A percentile compares a stretch with the other conserved stretches of the same genome.
Evolutionary conservation across 2,329 filamentous ascomycete species (phyloP).

Genomic region (Fusarium pseudocircinatum): DNA sequence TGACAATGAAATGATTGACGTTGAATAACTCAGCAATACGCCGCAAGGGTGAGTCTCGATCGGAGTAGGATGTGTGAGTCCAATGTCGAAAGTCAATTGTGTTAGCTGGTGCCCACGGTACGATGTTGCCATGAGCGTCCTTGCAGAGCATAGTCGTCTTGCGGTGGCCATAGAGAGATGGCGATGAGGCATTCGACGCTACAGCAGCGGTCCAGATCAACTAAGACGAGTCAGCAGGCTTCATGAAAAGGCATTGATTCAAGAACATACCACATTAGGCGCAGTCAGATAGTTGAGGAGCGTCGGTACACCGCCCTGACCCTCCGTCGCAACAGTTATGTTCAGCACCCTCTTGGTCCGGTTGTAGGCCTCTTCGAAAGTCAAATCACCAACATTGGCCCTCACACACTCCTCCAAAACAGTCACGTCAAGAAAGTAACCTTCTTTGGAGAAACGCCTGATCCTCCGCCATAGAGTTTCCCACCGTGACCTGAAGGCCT

Average conservation of each 20-base stretch:
- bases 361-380: conserved; percentile 91
- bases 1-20: conserved; percentile 94
- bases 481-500: conserved; percentile 56
- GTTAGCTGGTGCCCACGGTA: conserved; percentile 75
- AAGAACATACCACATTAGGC: conserved; percentile 81
- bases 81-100: conserved; percentile 73
- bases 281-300: conserved; percentile 92
- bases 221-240: conserved; percentile 50
- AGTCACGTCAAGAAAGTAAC: conserved; percentile 84
- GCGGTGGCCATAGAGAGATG: conserved; percentile 71
- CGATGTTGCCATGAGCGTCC: conserved; percentile 75
- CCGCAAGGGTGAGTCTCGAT: conserved; percentile 71
- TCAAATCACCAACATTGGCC: conserved; percentile 86
- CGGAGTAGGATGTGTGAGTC: conserved; percentile 71
- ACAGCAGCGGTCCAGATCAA: conserved; percentile 84
- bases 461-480: conserved; percentile 73
- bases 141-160: conserved; percentile 78
- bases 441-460: conserved; percentile 75
- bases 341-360: conserved; percentile 88
- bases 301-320: conserved; percentile 79
- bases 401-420: conserved; percentile 86
- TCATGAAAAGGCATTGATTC: not conserved
- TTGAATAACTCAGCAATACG: conserved; percentile 87
- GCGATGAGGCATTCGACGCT: conserved; percentile 75
- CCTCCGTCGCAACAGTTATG: conserved; percentile 85